Conservation (phyloP, 352 stramenopile species). For the Phytophthora pseudosyringae region DNA sequence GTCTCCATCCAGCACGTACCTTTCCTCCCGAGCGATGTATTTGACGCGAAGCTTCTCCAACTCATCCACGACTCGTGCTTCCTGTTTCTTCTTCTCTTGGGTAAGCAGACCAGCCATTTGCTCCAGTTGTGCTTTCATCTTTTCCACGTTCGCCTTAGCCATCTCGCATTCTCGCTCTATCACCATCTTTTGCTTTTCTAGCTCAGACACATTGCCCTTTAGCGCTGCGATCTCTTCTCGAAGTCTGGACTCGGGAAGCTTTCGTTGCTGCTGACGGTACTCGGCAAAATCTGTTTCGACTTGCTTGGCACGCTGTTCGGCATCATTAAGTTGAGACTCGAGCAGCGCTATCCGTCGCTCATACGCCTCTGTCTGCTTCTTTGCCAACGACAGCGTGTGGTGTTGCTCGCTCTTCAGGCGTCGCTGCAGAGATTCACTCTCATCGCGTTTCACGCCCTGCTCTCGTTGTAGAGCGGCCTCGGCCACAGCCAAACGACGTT, state of each 20-base stretch:
- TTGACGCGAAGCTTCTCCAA: constrained; percentile 84
- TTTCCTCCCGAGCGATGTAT: constrained; percentile 81
- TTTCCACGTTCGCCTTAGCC: constrained; percentile 41
- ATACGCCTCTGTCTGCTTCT: constrained; percentile 61
- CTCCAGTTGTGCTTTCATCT: constrained; percentile 66
- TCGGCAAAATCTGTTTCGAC: constrained; percentile 76
- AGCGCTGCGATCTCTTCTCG: constrained; percentile 75
- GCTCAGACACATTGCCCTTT: constrained; percentile 55
- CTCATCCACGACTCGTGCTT: constrained; percentile 64
- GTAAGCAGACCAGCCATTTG: constrained; percentile 57
- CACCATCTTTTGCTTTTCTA: constrained; percentile 68
- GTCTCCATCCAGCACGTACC: constrained; percentile 79
- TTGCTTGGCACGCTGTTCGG: constrained; percentile 56
- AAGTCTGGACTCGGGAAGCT: constrained; percentile 69
- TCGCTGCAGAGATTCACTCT: constrained; percentile 61
- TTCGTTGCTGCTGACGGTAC: constrained; percentile 76
- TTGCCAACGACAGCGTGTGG: constrained; percentile 55
- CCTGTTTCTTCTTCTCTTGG: constrained; percentile 75
- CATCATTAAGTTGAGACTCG: constrained; percentile 49
- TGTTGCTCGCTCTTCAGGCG: constrained; percentile 70
- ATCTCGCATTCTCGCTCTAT: constrained; percentile 47
- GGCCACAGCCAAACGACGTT: constrained; percentile 60
- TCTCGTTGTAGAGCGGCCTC: constrained; percentile 65
- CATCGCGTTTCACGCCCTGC: constrained; percentile 57
- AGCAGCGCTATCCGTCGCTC: constrained; percentile 52